A percentile compares a stretch with the other conserved stretches of the same genome.
phyloP scores from a whole-genome alignment of 169 alveolate genomes.

The Cryptosporidium ubiquitum region DNA sequence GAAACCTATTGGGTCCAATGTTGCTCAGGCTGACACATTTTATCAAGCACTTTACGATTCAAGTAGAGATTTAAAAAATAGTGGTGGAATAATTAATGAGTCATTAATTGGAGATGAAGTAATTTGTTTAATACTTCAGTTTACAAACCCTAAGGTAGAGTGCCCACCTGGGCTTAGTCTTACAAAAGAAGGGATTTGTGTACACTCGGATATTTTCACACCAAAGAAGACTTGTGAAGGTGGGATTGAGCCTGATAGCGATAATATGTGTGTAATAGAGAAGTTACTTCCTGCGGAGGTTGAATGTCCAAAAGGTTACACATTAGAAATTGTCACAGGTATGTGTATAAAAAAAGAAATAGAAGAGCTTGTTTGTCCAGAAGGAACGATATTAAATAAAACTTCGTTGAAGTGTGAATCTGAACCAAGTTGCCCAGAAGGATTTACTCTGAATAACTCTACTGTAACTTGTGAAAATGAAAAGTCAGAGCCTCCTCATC shows the following conservation, averaged over 20 bases:
- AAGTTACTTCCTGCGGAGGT: slow-evolving; percentile 69
- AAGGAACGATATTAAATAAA: slow-evolving; percentile 46
- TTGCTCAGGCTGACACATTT: slow-evolving; percentile 45
- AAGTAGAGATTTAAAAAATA: slow-evolving; percentile 17
- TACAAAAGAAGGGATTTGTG: slow-evolving; percentile 25
- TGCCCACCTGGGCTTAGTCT: slow-evolving; percentile 66
- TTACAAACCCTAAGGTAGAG: slow-evolving; percentile 23
- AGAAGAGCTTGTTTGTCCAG: slow-evolving; percentile 55
- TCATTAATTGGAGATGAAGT: slow-evolving; percentile 57
- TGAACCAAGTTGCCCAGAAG: slow-evolving; percentile 53
- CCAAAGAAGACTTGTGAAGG: slow-evolving; percentile 72
- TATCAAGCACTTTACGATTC: slow-evolving; percentile 64
- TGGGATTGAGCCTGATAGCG: slow-evolving; percentile 72
- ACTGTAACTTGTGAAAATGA: slow-evolving; percentile 52
- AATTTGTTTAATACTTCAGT: slow-evolving; percentile 48
- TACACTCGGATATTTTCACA: slow-evolving; percentile 26
- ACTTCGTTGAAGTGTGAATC: slow-evolving; percentile 44
- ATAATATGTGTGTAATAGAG: slow-evolving; percentile 63
- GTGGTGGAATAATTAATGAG: slow-evolving; percentile 62
- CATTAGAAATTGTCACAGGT: slow-evolving; percentile 51
- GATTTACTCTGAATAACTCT: slow-evolving; percentile 26
- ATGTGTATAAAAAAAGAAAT: slow-evolving; percentile 61
- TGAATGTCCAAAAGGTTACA: slow-evolving; percentile 63
- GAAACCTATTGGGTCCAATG: background rate
- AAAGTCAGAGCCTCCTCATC: slow-evolving; percentile 54